Evolutionary conservation across 208 protist genomes (phyloP), one percentile per base, ranked within the genome.

Genomic region (Trypanosoma caninum): DNA sequence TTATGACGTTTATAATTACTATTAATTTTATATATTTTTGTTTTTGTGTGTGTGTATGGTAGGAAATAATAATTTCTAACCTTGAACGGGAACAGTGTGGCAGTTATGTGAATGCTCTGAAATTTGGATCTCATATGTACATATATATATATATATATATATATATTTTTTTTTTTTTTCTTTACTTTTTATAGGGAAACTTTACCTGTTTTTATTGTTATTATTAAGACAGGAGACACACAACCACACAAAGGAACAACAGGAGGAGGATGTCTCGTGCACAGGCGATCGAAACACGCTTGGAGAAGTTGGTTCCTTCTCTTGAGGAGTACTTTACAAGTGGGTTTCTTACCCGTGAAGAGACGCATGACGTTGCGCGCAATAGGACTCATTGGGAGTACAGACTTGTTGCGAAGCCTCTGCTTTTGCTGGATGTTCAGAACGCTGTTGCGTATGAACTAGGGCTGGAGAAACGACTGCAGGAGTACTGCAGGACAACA

Each of bases 271-370:
- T 95, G 89, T 65, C 89, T 16, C 89, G 89, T 65, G 69, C 85
- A 64, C 81, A 72, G 45, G 89, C 89, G 22, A 88, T 95, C 64
- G 85, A 95, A 55, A 95, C 89, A 10, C 78, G 89, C 42, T 72
- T 95, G 23, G 85, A 95, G 77, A 90, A 89, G 77, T 75, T 91
- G 30, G 67, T 89, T 23, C 89, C 89, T 4, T 71, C 86, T 23
- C 41, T 93, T 37, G 86, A 95, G 52, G 89, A 95, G 74, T 91
- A 86, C 76, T 95, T 84, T 72, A 79, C 82, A 31, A 76, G 74
- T 56, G 89, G 89, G 35, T 87, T 93, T 55, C 78, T 95, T 25
- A 87, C 78, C 0, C 78, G 74, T 27, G 66, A 77, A 7, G 83
- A 92, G 67, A 80, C 75, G 8, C 65, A 76, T 18, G 73, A 89